Base-by-base conservation (phyloP, 2,329 filamentous ascomycete genomes). In the Diaporthe sp. region DNA sequence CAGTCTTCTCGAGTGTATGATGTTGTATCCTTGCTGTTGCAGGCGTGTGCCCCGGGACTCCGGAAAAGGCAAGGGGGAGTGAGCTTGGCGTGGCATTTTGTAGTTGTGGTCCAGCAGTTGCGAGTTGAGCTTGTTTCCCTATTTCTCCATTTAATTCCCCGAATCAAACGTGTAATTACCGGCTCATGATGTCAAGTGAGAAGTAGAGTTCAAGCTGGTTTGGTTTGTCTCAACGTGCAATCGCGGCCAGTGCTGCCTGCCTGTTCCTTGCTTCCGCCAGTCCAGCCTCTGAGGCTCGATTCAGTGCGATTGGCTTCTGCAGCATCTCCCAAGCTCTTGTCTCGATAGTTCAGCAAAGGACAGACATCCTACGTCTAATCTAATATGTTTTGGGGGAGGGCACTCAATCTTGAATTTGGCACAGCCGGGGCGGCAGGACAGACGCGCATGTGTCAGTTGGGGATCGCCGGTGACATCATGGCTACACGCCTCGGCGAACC, bases 1-100 rank as follows among this genome's bases (percentile, higher is more conserved):
- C 9, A 71, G 5, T 39, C 44, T 44, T 28, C 73, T 75, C 12
- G 75, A 73, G 13, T 70, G 72, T 13, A 49, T n/a, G 17, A 71
- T 49, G 10, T 71, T 49, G 15, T 49, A 57, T 6, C 61, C 63
- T 42, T 70, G 65, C 15, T 39, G 34, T 13, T 55, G 47, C n/a
- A 70, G 49, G 28, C 7, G 25, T 7, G n/a, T 25, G 15, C 4
- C 34, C 31, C n/a, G 65, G 20, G 65, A 42, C 15, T 70, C 34
- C 0, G 65, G 65, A 17, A 70, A 70, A 4, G 47, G 65, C 13
- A 13, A n/a, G 31, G 47, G 20, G n/a, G 22, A 17, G 2, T 7
- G 47, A n/a, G 34, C 49, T 55, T 55, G 49, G 65, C 47, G 22
- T 42, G 47, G 49, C 65, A 55, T 70, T 70, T 55, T 70, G 47